Percentiles rank a stretch among this genome's conserved stretches.
phyloP scores from a whole-genome alignment of 768 basidiomycete genomes.

The Lyophyllum semitale region DNA sequence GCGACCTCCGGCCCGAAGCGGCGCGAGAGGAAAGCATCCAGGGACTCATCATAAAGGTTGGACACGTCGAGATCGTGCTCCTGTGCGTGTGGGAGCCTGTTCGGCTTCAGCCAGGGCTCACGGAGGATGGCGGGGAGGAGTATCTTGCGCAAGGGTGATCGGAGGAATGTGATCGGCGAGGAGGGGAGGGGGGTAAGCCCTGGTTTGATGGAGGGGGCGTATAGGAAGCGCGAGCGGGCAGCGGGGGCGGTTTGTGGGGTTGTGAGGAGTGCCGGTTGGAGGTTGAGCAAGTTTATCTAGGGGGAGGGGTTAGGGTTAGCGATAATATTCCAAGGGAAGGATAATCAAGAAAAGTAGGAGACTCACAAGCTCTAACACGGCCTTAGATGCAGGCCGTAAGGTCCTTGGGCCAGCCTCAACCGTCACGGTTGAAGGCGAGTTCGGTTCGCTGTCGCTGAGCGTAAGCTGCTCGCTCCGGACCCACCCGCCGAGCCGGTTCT shows the following conservation, averaged over 20 bases:
- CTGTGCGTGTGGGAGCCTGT: slow-evolving; percentile 24
- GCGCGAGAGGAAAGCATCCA: slow-evolving; percentile 75
- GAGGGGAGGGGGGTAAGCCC: slow-evolving; percentile 58
- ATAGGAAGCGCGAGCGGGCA: slow-evolving; percentile 78
- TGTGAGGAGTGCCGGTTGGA: slow-evolving; percentile 62
- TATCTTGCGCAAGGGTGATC: slow-evolving; percentile 37
- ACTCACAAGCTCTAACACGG: slow-evolving; percentile 80
- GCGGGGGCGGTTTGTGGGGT: slow-evolving; percentile 70
- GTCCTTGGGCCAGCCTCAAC: slow-evolving; percentile 90
- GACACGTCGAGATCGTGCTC: background rate
- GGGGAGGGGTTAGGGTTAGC: background rate
- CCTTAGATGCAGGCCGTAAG: slow-evolving; percentile 72
- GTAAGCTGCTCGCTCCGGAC: slow-evolving; percentile 59
- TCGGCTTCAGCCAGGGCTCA: slow-evolving; percentile 58
- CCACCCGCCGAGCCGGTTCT: slow-evolving; percentile 82
- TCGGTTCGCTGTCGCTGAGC: slow-evolving; percentile 26
- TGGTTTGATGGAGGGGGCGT: slow-evolving; percentile 32
- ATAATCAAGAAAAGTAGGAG: background rate
- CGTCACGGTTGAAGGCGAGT: slow-evolving; percentile 42
- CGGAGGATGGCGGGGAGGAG: slow-evolving; percentile 56
- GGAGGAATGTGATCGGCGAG: slow-evolving; percentile 36
- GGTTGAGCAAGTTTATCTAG: slow-evolving; percentile 76
- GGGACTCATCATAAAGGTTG: slow-evolving; percentile 62
- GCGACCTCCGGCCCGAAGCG: slow-evolving; percentile 77
- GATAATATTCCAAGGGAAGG: background rate